Evolutionary conservation across 495 filamentous ascomycete species (phyloP), one percentile per base, ranked within the genome.

Genomic region (Copromyces sp.): DNA sequence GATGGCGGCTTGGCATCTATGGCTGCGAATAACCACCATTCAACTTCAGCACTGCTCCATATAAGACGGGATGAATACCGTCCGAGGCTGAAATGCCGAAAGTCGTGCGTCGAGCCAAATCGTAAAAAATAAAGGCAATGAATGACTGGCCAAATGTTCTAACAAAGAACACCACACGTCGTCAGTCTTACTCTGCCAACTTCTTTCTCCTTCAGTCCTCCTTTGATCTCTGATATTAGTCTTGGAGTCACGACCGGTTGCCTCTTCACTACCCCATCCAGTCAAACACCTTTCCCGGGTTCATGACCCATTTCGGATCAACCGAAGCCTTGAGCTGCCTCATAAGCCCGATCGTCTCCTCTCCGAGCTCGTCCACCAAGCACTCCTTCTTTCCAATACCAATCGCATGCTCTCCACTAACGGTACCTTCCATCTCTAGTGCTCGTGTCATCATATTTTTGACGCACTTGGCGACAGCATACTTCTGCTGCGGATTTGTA

Each of bases 381-480:
- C 70, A 74, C 2, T 69, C 77, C 74, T 80, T 80, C 73, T 81
- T 82, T 0, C 81, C 81, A 53, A 82, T 78, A 11, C 81, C 80
- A 44, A 82, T 81, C 3, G 75, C 80, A 68, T 81, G 81, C 69
- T 82, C 79, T 32, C 81, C 81, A 6, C 76, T 76, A n/a, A 81
- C 81, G 0, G 81, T 82, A 9, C 81, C 81, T 40, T 79, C 80
- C 80, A 81, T 80, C 70, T 81, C 80, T 8, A 82, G 41, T n/a
- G 81, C 80, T 69, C 68, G 71, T 0, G 68, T 45, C 77, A 81
- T 80, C 80, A 81, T 82, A 2, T 71, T 47, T 6, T 79, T 38
- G 24, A 81, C 78, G 3, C 74, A 76, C 29, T 61, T 44, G 4
- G 38, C 70, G 9, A 81, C 75, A 0, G 74, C 77, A n/a, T 53